These are phyloP conservation scores for Diaporthe longicolla DNA, from an alignment of 2,329 filamentous ascomycete genomes.

Conservation along the genomic window DNA sequence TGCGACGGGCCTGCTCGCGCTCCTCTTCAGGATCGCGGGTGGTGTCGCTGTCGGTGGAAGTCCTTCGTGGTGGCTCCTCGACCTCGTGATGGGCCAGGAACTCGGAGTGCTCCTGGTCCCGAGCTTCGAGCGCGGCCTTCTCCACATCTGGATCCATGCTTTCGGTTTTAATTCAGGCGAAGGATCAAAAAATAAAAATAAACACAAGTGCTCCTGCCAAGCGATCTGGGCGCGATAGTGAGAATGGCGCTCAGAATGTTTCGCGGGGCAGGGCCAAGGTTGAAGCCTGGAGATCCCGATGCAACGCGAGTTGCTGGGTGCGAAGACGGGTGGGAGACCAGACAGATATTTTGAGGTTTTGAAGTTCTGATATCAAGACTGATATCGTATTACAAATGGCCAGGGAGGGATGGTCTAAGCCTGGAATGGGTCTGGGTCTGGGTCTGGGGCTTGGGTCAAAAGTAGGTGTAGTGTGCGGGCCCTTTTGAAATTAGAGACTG, in stretches of 20 bases:
- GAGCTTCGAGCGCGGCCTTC: slow-evolving; percentile 37
- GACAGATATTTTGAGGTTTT: slow-evolving; percentile 5
- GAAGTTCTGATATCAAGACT: slow-evolving; percentile 8
- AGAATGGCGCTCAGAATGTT: slow-evolving; percentile 22
- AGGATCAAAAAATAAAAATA: neutral
- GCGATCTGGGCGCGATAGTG: slow-evolving; percentile 19
- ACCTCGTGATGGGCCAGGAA: slow-evolving; percentile 41
- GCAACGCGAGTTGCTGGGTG: slow-evolving; percentile 4
- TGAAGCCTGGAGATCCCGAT: slow-evolving; percentile 13
- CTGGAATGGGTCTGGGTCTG: neutral
- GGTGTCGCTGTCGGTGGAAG: slow-evolving; percentile 42
- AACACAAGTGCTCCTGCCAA: neutral
- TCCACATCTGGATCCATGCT: slow-evolving; percentile 46
- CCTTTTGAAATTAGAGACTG: slow-evolving; percentile 26
- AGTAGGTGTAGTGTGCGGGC: slow-evolving; percentile 35
- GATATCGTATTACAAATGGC: slow-evolving; percentile 20
- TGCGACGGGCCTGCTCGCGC: slow-evolving; percentile 57
- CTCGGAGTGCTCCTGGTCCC: slow-evolving; percentile 31
- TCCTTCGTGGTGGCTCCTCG: slow-evolving; percentile 41
- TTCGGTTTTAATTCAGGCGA: neutral
- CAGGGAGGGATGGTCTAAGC: slow-evolving; percentile 14
- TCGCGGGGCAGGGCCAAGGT: slow-evolving; percentile 34
- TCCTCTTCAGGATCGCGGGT: slow-evolving; percentile 55
- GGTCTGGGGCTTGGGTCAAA: slow-evolving; percentile 18
- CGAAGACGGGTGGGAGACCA: neutral